A percentile compares a stretch with the other conserved stretches of the same genome.
phyloP scores from a whole-genome alignment of 768 basidiomycete species.

The Termitomyces eurrhizus region DNA sequence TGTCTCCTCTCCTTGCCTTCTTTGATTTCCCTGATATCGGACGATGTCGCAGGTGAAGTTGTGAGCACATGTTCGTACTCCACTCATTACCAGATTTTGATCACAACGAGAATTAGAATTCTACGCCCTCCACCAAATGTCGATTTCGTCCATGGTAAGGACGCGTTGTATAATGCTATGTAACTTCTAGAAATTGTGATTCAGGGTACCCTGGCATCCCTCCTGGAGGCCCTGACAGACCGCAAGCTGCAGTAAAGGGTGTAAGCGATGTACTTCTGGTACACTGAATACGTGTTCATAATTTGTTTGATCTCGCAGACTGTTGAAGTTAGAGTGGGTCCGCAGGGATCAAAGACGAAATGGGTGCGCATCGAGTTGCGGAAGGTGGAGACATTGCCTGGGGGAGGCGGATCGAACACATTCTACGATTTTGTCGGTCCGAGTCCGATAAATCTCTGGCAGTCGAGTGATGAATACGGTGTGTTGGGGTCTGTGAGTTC shows the following conservation, averaged over 20 bases:
- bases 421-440: conserved; percentile 81
- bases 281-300: conserved; percentile 1
- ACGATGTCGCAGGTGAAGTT: conserved; percentile 43
- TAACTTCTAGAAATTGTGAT: conserved; percentile 11
- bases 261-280: conserved; percentile 42
- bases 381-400: conserved; percentile 82
- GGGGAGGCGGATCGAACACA: conserved; percentile 62
- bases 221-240: conserved; percentile 68
- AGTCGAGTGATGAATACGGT: conserved; percentile 70
- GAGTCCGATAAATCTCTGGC: conserved; percentile 83
- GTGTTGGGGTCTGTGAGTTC: conserved; percentile 60
- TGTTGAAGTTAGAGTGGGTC: conserved; percentile 77
- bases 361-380: conserved; percentile 91
- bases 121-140: conserved; percentile 86
- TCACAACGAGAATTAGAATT: conserved; percentile 41
- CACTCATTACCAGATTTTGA: conserved; percentile 14
- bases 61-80: conserved; percentile 29
- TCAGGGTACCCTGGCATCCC: conserved; percentile 85
- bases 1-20: not conserved
- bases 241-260: conserved; percentile 82
- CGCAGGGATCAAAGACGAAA: conserved; percentile 79
- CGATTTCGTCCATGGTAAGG: conserved; percentile 78
- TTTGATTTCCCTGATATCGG: not conserved
- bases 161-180: not conserved
- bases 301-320: conserved; percentile 47